These are phyloP conservation scores for Coelastrella sp. DNA, from an alignment of 139 green algal genomes.

Conservation along the genomic window DNA sequence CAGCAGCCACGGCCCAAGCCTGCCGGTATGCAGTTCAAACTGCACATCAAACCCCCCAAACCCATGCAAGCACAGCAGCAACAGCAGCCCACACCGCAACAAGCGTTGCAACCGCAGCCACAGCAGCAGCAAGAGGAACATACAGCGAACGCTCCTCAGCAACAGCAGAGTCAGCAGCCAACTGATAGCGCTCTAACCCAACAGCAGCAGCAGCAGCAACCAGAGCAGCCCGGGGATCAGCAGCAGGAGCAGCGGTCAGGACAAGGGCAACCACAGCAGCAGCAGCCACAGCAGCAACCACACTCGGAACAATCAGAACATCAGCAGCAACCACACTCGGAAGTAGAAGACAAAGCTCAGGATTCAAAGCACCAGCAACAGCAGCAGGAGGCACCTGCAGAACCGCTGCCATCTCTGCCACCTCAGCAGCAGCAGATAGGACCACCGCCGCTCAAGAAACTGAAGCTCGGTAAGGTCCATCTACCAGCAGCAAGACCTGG, in stretches of 20 bases:
- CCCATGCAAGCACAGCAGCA: neutral
- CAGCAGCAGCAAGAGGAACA: neutral
- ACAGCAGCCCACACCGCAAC: neutral
- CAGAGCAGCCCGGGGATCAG: neutral
- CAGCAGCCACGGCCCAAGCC: neutral
- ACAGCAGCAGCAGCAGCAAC: slow-evolving; percentile 8
- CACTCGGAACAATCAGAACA: neutral
- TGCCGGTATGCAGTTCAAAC: neutral
- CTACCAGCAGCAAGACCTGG: neutral
- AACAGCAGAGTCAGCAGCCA: neutral
- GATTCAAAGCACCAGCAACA: too few species aligned
- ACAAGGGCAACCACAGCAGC: neutral
- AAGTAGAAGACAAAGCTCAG: too few species aligned
- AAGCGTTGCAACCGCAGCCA: neutral
- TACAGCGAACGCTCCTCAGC: neutral
- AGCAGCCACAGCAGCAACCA: neutral
- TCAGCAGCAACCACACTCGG: neutral
- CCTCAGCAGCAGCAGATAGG: neutral
- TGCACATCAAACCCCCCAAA: neutral
- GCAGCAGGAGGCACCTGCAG: neutral
- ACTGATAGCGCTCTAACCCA: neutral
- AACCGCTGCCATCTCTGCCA: neutral
- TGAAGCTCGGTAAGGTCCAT: slow-evolving; percentile 25
- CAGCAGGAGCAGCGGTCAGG: neutral
- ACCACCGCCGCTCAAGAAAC: neutral